These are phyloP conservation scores for Leccinum truebloodii DNA, from an alignment of 768 basidiomycete genomes.

Conservation along the genomic window DNA sequence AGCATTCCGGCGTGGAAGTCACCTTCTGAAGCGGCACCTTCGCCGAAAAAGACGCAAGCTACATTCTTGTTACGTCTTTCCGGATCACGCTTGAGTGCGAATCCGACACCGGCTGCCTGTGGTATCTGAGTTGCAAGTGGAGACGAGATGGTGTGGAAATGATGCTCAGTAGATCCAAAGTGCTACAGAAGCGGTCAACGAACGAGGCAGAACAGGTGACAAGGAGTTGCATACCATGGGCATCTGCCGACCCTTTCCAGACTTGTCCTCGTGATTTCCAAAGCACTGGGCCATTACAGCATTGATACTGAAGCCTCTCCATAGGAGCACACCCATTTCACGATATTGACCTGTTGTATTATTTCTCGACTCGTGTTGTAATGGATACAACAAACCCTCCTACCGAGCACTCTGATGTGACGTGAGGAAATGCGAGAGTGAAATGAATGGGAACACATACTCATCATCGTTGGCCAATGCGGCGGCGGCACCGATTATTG, in stretches of 20 bases:
- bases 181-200: conserved; percentile 51
- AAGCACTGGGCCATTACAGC: conserved; percentile 92
- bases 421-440: conserved; percentile 11
- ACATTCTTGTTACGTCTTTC: conserved; percentile 66
- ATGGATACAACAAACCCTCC: conserved; percentile 10
- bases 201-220: not conserved
- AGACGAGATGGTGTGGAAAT: conserved; percentile 94
- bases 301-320: conserved; percentile 81
- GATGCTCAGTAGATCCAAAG: conserved; percentile 79
- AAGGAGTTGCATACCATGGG: conserved; percentile 63
- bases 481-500: conserved; percentile 86
- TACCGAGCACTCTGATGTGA: conserved; percentile 66
- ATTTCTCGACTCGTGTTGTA: not conserved
- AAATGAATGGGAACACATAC: conserved; percentile 44
- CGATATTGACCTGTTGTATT: conserved; percentile 76
- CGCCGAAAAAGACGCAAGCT: conserved; percentile 90
- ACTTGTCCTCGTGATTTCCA: conserved; percentile 77
- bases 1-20: conserved; percentile 94
- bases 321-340: conserved; percentile 88
- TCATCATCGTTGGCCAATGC: conserved; percentile 83
- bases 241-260: conserved; percentile 90
- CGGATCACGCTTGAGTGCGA: conserved; percentile 81
- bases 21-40: conserved; percentile 92
- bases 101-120: conserved; percentile 91
- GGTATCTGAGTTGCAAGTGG: conserved; percentile 94